Evolutionary conservation across 2,329 filamentous ascomycete species (phyloP), one percentile per base, ranked within the genome.

Genomic region (Stemphylium lycopersici): DNA sequence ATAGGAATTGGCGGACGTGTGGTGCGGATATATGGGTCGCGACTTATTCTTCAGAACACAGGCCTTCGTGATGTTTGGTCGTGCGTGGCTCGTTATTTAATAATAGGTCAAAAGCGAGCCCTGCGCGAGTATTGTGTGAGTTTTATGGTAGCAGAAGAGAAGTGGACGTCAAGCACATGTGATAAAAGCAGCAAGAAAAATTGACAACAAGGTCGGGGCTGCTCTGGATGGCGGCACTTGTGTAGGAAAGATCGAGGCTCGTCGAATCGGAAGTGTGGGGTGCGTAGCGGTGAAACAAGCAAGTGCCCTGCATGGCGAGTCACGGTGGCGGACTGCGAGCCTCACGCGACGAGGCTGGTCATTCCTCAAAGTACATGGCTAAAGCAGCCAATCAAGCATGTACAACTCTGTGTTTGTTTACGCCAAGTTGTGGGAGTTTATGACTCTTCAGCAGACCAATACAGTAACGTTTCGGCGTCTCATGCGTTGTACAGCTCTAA

Each of bases 281-380:
- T 51, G 22, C 43, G 38, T 34, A 43, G 39, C 56, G 48, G 54
- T 64, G 59, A 64, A 58, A 62, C 59, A 51, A 55, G 38, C 33
- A 49, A 41, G 22, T 46, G 43, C 39, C 48, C 39, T 55, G 49
- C 52, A 47, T 26, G 52, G 56, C 61, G 56, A 58, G 55, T 59
- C 56, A 48, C 53, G 56, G 33, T 53, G 50, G 49, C 48, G 41
- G 46, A 15, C 44, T 41, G 47, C 24, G 43, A 63, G 48, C 52
- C 48, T 56, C 49, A 53, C 48, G 58, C 53, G 58, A 61, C 55
- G 44, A 57, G 34, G 50, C 48, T 52, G 36, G 48, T 34, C 48
- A 44, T 33, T 32, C 26, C 42, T 40, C 22, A 34, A 31, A 15
- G 29, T 31, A 40, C 34, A 50, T 39, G 29, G 40, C 26, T 16